A percentile compares a stretch with the other conserved stretches of the same genome.
phyloP scores from a whole-genome alignment of 164 flowering plant species.

The Berberis vulgaris region DNA sequence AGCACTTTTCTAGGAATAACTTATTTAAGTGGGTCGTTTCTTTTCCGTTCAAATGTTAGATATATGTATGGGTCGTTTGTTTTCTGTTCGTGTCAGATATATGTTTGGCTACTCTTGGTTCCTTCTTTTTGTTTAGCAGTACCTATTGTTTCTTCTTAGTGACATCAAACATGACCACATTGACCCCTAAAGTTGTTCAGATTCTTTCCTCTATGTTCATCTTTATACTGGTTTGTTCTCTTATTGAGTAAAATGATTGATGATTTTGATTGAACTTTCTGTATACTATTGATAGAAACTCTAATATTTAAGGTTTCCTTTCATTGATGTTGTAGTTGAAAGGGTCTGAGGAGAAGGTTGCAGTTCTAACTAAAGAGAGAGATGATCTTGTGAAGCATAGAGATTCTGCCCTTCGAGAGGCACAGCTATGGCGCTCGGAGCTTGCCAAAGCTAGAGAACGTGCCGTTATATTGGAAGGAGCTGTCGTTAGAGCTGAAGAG shows the following conservation, averaged over 20 bases:
- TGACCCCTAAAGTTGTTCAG: neutral
- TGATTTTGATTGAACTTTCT: neutral
- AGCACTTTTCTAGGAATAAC: neutral
- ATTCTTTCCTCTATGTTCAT: neutral
- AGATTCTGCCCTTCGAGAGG: slow-evolving; percentile 76
- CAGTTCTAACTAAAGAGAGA: slow-evolving; percentile 47
- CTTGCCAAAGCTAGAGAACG: slow-evolving; percentile 95
- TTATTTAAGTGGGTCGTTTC: neutral
- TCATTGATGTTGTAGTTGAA: slow-evolving; percentile 38
- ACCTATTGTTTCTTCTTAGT: neutral
- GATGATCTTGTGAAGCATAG: slow-evolving; percentile 72
- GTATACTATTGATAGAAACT: neutral
- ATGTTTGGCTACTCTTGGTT: neutral
- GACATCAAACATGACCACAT: no score
- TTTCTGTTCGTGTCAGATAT: neutral
- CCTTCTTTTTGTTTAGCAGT: neutral
- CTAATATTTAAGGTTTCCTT: neutral
- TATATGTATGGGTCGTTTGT: neutral
- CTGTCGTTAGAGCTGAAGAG: slow-evolving; percentile 89
- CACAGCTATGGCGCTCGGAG: slow-evolving; percentile 94
- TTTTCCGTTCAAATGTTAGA: neutral
- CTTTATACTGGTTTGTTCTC: neutral
- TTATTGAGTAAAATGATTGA: neutral
- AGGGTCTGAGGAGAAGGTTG: slow-evolving; percentile 53
- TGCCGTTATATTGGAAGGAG: slow-evolving; percentile 79